Evolutionary conservation across 202 grass and related monocot genomes (phyloP), one percentile per base, ranked within the genome.

Genomic region (Setaria italica): DNA sequence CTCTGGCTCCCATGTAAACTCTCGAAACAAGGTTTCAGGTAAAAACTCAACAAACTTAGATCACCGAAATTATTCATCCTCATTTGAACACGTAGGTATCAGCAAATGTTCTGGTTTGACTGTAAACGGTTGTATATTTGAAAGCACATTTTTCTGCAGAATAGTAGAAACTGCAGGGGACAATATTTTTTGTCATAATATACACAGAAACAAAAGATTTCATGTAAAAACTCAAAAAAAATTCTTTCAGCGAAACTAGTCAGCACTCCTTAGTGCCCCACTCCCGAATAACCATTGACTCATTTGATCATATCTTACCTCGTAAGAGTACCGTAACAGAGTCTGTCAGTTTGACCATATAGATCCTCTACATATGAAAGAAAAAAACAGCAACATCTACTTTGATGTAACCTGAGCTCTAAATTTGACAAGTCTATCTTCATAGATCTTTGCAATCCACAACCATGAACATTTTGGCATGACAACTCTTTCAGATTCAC

Each of bases 371-470:
- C 29, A n/a, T 53, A 25, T 25, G 25, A 76, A 9, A 59, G 6
- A 53, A 39, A n/a, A 8, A 54, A 62, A n/a, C 50, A 54, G 17
- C 16, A 70, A 59, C n/a, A 17, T 17, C 13, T 37, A 65, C 30
- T 35, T 83, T 64, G 45, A 89, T 47, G 79, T 63, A 68, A 66
- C 19, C 16, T 58, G 72, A 78, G 57, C 46, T 48, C 46, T 55
- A 75, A 75, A 80, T 29, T 35, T 32, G 4, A 65, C 42, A 70
- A 46, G 46, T 58, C 14, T n/a, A 33, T 73, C 56, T 32, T 15
- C 37, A 72, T 3, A 20, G 39, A 63, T 70, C 10, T 69, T 37
- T 67, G 21, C 76, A 45, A 66, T 67, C 79, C 60, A 34, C 41
- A 33, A 33, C 39, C n/a, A 16, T 75, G 39, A 37, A 74, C 30